phyloP scores from a whole-genome alignment of 257 asterid species.

The Capsicum pubescens region DNA sequence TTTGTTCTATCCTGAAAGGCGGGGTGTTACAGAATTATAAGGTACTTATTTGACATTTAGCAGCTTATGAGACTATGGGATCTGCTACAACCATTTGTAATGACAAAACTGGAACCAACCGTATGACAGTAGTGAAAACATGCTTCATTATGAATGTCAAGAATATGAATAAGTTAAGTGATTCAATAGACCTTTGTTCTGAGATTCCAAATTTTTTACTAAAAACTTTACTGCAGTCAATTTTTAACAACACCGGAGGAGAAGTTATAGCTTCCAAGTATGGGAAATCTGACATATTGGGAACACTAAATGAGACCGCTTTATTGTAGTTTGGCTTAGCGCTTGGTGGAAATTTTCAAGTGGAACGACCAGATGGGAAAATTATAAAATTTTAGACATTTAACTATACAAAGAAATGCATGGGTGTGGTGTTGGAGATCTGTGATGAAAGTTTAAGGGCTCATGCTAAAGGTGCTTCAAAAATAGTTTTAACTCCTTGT shows the following conservation, averaged over 20 bases:
- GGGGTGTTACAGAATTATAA: conserved; percentile 57
- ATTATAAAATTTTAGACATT: conserved; percentile 81
- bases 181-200: conserved; percentile 42
- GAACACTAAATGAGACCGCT: conserved; percentile 92
- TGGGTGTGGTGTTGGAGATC: conserved; percentile 81
- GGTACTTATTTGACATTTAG: conserved; percentile 85
- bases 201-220: conserved; percentile 54
- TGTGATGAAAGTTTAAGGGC: conserved; percentile 74
- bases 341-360: conserved; percentile 72
- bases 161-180: conserved; percentile 43
- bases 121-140: conserved; percentile 84
- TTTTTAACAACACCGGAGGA: conserved; percentile 83
- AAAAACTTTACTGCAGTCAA: conserved; percentile 64
- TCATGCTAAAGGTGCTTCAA: conserved; percentile 85
- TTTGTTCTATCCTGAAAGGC: too few relatives aligned
- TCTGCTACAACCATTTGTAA: conserved; percentile 88
- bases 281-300: conserved; percentile 69
- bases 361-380: conserved; percentile 51
- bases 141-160: conserved; percentile 68
- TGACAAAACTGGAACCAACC: conserved; percentile 91
- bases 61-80: conserved; percentile 99
- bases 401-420: conserved; percentile 81
- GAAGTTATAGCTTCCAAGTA: conserved; percentile 71
- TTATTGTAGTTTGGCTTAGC: conserved; percentile 74
- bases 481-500: conserved; percentile 77